Evolutionary conservation across 2,329 filamentous ascomycete species (phyloP).

Genomic region (Diaporthe batatas): DNA sequence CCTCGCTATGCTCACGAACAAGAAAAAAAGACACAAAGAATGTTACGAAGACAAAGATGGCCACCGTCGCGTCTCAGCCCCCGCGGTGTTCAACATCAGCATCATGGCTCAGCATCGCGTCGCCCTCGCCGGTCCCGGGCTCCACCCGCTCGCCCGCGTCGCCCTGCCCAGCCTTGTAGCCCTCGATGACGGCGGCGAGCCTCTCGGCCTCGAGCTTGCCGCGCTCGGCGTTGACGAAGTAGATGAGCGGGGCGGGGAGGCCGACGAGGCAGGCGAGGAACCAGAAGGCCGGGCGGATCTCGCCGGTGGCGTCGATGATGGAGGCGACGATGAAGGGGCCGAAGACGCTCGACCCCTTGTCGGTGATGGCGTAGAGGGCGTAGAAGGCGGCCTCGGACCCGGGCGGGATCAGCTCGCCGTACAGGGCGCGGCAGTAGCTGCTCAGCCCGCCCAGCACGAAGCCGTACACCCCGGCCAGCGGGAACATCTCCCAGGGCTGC

Average conservation of each 20-base stretch:
- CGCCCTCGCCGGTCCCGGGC: conserved; percentile 30
- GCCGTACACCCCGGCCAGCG: conserved; percentile 89
- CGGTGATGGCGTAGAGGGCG: conserved; percentile 95
- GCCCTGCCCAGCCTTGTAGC: conserved; percentile 54
- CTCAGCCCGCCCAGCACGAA: conserved; percentile 94
- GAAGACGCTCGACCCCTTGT: conserved; percentile 95
- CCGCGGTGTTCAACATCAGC: neutral
- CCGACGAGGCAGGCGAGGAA: conserved; percentile 90
- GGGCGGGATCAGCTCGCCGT: conserved; percentile 92
- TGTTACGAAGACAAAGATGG: neutral
- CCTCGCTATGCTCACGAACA: conserved; percentile 22
- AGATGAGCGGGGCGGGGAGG: conserved; percentile 86
- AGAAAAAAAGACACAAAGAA: neutral
- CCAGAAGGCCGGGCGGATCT: conserved; percentile 89
- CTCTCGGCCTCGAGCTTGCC: conserved; percentile 77
- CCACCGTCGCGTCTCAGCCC: neutral
- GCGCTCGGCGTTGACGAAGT: conserved; percentile 85
- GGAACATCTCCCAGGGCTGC: conserved; percentile 97
- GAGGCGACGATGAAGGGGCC: conserved; percentile 93
- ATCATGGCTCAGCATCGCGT: conserved; percentile 42
- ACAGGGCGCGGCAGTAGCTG: conserved; percentile 92
- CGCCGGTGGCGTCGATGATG: conserved; percentile 87
- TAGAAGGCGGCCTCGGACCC: conserved; percentile 97
- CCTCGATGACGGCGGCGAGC: conserved; percentile 72
- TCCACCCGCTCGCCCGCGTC: neutral